Evolutionary conservation across 192 early-diverging fungal genomes (phyloP).

Genomic region (Chytriomyces sp.): DNA sequence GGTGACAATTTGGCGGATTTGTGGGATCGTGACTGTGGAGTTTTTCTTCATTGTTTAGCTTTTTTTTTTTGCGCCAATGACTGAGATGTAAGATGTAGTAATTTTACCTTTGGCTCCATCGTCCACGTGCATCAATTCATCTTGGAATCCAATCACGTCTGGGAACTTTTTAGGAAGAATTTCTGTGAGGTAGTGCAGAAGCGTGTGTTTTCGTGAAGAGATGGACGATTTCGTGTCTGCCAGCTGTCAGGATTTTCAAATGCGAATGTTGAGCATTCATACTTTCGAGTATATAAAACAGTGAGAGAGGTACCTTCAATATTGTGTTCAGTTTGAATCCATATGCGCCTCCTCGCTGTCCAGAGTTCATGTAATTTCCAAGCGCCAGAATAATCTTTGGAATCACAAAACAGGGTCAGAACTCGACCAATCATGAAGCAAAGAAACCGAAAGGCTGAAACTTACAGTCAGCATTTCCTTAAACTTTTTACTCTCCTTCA

Average conservation of each 20-base stretch:
- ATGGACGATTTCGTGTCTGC: slow-evolving; percentile 54
- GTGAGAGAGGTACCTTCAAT: slow-evolving; percentile 49
- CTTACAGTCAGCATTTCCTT: slow-evolving; percentile 54
- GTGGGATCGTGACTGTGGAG: slow-evolving; percentile 47
- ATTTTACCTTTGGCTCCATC: slow-evolving; percentile 53
- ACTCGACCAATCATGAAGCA: neutral
- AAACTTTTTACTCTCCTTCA: slow-evolving; percentile 53
- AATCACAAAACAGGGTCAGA: slow-evolving; percentile 2
- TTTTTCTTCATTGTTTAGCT: neutral
- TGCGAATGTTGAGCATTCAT: neutral
- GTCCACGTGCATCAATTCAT: slow-evolving; percentile 51
- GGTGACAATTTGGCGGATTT: slow-evolving; percentile 43
- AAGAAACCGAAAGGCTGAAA: neutral
- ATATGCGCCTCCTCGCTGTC: slow-evolving; percentile 56
- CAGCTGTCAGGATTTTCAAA: slow-evolving; percentile 34
- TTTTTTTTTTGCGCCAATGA: neutral
- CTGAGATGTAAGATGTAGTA: neutral
- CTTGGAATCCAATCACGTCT: slow-evolving; percentile 40
- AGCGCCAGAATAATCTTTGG: slow-evolving; percentile 54
- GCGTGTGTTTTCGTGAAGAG: slow-evolving; percentile 49
- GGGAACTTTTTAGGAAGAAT: slow-evolving; percentile 56
- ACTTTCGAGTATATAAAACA: neutral
- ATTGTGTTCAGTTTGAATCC: slow-evolving; percentile 58
- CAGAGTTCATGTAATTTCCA: slow-evolving; percentile 63
- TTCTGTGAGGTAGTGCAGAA: slow-evolving; percentile 56